These are phyloP conservation scores for Xylaria sp. DNA, from an alignment of 2,329 filamentous ascomycete genomes.

Conservation along the genomic window DNA sequence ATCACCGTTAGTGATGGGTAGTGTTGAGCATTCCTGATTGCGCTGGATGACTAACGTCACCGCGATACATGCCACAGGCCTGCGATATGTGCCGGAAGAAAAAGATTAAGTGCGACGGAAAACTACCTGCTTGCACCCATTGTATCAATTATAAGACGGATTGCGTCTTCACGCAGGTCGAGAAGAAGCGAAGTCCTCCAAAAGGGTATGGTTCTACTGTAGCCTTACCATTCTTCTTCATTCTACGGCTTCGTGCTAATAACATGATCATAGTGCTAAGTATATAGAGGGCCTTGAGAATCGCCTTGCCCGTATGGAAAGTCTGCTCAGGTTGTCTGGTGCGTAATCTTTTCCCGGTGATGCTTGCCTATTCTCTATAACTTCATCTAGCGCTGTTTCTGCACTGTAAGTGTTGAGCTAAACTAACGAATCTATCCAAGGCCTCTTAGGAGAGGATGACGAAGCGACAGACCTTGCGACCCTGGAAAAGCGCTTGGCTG, in stretches of 20 bases:
- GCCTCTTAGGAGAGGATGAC: conserved; percentile 86
- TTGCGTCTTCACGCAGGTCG: conserved; percentile 96
- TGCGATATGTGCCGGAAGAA: conserved; percentile 83
- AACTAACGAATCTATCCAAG: conserved; percentile 53
- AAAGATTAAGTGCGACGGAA: conserved; percentile 94
- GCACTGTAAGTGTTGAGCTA: background rate
- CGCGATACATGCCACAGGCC: conserved; percentile 63
- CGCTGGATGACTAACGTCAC: conserved; percentile 28
- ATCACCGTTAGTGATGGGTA: conserved; percentile 3
- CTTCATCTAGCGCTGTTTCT: background rate
- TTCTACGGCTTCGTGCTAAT: conserved; percentile 14
- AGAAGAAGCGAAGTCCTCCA: conserved; percentile 97
- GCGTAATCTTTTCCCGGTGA: conserved; percentile 40
- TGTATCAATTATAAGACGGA: conserved; percentile 98
- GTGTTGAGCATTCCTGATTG: background rate
- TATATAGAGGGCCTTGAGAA: conserved; percentile 98
- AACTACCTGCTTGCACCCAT: conserved; percentile 92
- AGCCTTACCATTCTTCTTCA: background rate
- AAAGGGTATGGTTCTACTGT: conserved; percentile 76
- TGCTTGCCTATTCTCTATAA: background rate
- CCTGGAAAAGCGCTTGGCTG: conserved; percentile 79
- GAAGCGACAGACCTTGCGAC: conserved; percentile 88
- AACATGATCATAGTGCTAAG: conserved; percentile 74
- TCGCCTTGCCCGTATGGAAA: conserved; percentile 94
- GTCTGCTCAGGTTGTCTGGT: conserved; percentile 84